Base-by-base conservation (phyloP, 2,329 filamentous ascomycete genomes). In the Fusarium coicis region DNA sequence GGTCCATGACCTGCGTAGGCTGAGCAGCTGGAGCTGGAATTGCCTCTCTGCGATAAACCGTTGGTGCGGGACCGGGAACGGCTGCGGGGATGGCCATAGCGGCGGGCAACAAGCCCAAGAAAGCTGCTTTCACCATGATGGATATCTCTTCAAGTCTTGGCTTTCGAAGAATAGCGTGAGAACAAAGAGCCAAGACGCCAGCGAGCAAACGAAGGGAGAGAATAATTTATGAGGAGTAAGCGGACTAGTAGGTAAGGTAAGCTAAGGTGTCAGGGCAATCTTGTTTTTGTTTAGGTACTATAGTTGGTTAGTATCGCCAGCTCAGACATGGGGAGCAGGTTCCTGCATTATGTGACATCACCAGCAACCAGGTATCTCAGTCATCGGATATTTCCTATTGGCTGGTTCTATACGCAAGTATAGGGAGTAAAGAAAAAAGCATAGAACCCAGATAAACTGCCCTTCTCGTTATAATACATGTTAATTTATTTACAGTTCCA, bases 1-100 rank as follows among this genome's bases (percentile, higher is more conserved):
- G 65, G 14, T 59, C 70, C 9, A 75, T 67, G 11, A 62, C 54
- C 2, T 60, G 66, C 19, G 80, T 80, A 28, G 80, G 77, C 36
- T 75, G 73, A 12, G 77, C 74, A 21, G 71, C 76, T 50, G 63
- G 65, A 34, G 60, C 65, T 21, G 72, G 70, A 14, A 59, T 40
- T 40, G 26, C 14, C 19, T 28, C 55, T 21, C 58, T 59, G 14
- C 44, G 66, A 34, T 70, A 55, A 21, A 60, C 56, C 21, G 76
- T 78, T 44, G 74, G 77, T 55, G 76, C 73, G 11, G 76, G 62
- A 44, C 66, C 43, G 9, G 76, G 76, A 36, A 53, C 73, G 21
- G 76, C 67, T 21, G 76, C 76, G 15, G 76, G 76, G 30, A 78
- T 58, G 49, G 76, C 76, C 63, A 75, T 54, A 50, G 63, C 68